A percentile compares a stretch with the other conserved stretches of the same genome.
Conservation (phyloP, 2,329 filamentous ascomycete genomes). For the Microdochium paspali region DNA sequence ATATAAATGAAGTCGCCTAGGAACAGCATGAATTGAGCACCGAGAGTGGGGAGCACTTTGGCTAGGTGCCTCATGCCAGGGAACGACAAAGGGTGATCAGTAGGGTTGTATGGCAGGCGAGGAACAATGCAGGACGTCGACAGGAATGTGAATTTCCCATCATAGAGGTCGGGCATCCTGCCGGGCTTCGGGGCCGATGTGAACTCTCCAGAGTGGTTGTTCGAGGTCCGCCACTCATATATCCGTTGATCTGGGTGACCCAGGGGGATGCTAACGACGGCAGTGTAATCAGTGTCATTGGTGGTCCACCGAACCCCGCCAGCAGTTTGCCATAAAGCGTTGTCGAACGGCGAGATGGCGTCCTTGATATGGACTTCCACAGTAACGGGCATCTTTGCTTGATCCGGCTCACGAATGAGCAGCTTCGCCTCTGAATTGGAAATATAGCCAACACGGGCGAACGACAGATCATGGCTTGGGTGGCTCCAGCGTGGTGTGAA, state of each 20-base stretch:
- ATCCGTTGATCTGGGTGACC: constrained; percentile 56
- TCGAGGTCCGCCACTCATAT: constrained; percentile 81
- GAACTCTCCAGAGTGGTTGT: constrained; percentile 79
- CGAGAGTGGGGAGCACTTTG: constrained; percentile 58
- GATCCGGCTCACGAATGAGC: constrained; percentile 75
- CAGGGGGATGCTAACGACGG: constrained; percentile 55
- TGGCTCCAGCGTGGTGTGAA: constrained; percentile 64
- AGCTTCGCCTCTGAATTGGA: constrained; percentile 72
- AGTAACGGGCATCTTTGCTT: constrained; percentile 63
- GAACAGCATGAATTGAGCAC: constrained; percentile 73
- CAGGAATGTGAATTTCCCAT: constrained; percentile 77
- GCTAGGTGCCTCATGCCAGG: constrained; percentile 72
- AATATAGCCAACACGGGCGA: constrained; percentile 80
- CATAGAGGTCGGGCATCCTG: constrained; percentile 45
- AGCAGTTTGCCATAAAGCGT: constrained; percentile 54
- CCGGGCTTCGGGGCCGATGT: constrained; percentile 65
- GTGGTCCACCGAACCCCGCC: constrained; percentile 57
- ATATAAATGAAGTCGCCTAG: constrained; percentile 85
- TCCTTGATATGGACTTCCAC: constrained; percentile 55
- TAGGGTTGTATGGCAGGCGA: constrained; percentile 77
- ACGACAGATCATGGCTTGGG: constrained; percentile 66
- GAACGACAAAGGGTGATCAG: constrained; percentile 75
- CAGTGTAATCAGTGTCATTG: constrained; percentile 76
- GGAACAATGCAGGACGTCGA: constrained; percentile 90
- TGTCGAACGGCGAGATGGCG: constrained; percentile 40